Conservation (phyloP, 106 monocot genomes). For the Platanthera zijinensis region DNA sequence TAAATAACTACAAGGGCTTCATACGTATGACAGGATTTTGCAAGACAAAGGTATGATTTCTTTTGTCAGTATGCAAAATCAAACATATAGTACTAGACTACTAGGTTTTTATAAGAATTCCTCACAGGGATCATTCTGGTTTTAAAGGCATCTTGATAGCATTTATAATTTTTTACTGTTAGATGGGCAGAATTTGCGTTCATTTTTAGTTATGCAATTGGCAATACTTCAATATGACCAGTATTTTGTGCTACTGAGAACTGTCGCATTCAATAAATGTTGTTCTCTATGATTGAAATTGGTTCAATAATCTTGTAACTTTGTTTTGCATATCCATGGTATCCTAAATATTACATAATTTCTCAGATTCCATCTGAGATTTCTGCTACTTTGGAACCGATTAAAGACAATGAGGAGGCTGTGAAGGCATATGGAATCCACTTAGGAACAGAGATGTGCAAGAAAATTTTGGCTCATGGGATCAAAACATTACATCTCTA, state of each 20-base stretch:
- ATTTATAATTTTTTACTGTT: neutral
- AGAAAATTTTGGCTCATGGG: slow-evolving; percentile 77
- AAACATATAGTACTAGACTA: neutral
- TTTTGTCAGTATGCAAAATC: neutral
- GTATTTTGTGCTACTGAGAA: no score
- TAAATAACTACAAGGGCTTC: slow-evolving; percentile 86
- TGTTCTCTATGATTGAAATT: no score
- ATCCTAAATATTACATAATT: no score
- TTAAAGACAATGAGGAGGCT: slow-evolving; percentile 94
- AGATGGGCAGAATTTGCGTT: no score
- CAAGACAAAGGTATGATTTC: slow-evolving; percentile 65
- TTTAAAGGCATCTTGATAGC: neutral
- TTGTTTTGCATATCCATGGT: no score
- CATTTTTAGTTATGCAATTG: no score
- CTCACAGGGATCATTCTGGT: neutral
- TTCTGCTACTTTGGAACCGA: slow-evolving; percentile 66
- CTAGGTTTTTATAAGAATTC: no score
- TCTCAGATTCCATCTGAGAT: slow-evolving; percentile 68
- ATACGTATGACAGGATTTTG: slow-evolving; percentile 83
- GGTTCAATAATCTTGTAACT: no score
- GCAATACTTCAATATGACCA: no score
- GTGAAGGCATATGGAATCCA: slow-evolving; percentile 88
- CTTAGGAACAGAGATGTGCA: slow-evolving; percentile 96
- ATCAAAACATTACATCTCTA: slow-evolving; percentile 91
- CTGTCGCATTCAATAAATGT: no score